These are phyloP conservation scores for Lactifluus volemus DNA, from an alignment of 768 basidiomycete species.

Conservation along the genomic window DNA sequence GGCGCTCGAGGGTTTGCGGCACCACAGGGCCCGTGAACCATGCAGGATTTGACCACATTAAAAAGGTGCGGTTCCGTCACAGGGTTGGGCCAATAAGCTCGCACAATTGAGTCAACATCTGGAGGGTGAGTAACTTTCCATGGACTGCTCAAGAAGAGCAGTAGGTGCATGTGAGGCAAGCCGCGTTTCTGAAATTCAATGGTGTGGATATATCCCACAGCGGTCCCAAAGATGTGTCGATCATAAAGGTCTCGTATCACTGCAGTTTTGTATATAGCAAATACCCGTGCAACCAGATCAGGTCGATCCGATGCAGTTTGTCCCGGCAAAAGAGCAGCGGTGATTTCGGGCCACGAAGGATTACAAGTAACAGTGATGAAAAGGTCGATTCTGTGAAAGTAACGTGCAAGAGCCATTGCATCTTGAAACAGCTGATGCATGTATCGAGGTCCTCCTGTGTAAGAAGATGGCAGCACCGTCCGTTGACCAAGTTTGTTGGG, in stretches of 20 bases:
- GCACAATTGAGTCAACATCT: too few relatives aligned
- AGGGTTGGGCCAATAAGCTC: too few relatives aligned
- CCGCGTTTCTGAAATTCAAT: conserved; percentile 41
- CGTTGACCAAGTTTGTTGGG: conserved; percentile 24
- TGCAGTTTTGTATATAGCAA: conserved; percentile 34
- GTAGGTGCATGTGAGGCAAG: conserved; percentile 45
- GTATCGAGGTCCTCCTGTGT: conserved; percentile 31
- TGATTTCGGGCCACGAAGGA: not conserved
- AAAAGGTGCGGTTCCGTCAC: not conserved
- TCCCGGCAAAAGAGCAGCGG: not conserved
- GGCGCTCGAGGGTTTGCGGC: rapidly evolving
- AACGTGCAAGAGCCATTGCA: conserved; percentile 35
- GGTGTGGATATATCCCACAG: not conserved
- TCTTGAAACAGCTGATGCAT: conserved; percentile 29
- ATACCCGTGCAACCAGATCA: conserved; percentile 39
- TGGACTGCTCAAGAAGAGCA: conserved; percentile 12
- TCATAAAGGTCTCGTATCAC: conserved; percentile 27
- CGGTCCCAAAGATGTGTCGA: conserved; percentile 33
- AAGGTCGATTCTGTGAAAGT: conserved; percentile 32
- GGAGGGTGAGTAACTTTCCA: too few relatives aligned
- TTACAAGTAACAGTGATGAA: conserved; percentile 23
- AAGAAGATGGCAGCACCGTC: conserved; percentile 35
- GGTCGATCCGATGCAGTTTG: conserved; percentile 38
- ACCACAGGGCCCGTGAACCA: not conserved
- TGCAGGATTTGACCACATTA: not conserved